These are phyloP conservation scores for Kodamaea neixiangensis DNA, from an alignment of 805 yeast species.

Conservation along the genomic window DNA sequence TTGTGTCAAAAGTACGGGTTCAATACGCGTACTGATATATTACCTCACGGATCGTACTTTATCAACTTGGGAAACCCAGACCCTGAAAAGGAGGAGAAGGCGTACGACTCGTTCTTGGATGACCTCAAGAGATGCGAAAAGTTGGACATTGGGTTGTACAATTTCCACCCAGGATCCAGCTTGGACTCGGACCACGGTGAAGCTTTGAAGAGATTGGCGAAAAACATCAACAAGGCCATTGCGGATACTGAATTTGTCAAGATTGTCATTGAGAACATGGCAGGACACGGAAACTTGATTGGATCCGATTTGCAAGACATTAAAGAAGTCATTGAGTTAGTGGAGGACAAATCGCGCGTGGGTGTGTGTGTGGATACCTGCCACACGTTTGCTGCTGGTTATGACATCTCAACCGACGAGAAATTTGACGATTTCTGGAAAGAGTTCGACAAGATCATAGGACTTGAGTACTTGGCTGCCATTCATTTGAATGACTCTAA, in stretches of 20 bases:
- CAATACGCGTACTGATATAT: conserved; percentile 72
- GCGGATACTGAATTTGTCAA: conserved; percentile 74
- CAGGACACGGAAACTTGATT: conserved; percentile 90
- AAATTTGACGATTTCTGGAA: conserved; percentile 69
- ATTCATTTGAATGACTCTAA: conserved; percentile 94
- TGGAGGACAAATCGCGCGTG: conserved; percentile 81
- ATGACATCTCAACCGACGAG: conserved; percentile 68
- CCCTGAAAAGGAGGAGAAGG: conserved; percentile 69
- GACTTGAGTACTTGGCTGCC: conserved; percentile 72
- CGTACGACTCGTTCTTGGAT: conserved; percentile 77
- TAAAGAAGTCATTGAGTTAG: conserved; percentile 66
- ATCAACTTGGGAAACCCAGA: conserved; percentile 94
- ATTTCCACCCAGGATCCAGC: conserved; percentile 92
- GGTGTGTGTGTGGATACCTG: conserved; percentile 98
- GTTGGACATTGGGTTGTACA: conserved; percentile 80
- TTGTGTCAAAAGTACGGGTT: conserved; percentile 65
- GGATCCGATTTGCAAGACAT: conserved; percentile 83
- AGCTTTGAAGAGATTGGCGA: conserved; percentile 71
- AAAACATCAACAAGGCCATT: conserved; percentile 77
- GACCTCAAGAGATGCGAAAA: conserved; percentile 87
- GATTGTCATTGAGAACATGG: conserved; percentile 94
- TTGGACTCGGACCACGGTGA: conserved; percentile 64
- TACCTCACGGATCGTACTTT: conserved; percentile 95
- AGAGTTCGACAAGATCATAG: conserved; percentile 71
- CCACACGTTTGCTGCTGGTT: conserved; percentile 96